Base-by-base conservation (phyloP, 345 rosid genomes). In the Atalantia buxifolia region DNA sequence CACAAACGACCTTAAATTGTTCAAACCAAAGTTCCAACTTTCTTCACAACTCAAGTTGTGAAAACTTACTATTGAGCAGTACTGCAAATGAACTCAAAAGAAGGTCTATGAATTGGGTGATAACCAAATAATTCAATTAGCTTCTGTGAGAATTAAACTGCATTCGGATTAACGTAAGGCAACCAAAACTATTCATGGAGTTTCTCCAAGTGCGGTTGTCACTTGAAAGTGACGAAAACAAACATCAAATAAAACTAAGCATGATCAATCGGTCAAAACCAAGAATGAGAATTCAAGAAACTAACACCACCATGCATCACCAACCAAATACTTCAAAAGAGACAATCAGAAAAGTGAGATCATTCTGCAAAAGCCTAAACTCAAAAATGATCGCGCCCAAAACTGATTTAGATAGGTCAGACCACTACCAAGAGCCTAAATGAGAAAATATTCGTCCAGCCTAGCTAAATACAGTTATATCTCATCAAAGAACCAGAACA, bases 101-200 rank as follows among this genome's bases (percentile, higher is more conserved):
- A 10, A 13, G 22, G 45, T 57, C 24, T 14, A 66, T 68, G 24
- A 33, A 9, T 8, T 21, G 6, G 9, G 33, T 57, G 27, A 59
- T 22, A 16, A 62, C 42, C 25, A 73, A 74, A 55, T 78, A 84
- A 83, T 27, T 86, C 81, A 62, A 92, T 89, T 69, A 87, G 82
- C 89, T 90, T 87, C 73, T 79, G 89, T 38, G 89, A 78, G 92
- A 72, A 75, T 55, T 72, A 36, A 45, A 73, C 65, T 76, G 81
- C 85, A 76, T 90, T 85, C 73, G 72, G 61, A 57, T 81, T 86
- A 72, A 82, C 81, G 92, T 59, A 94, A 81, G 7, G 92, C 95
- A 40, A 90, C 92, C 86, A 94, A 84, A 85, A 96, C 84, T 50
- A 95, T 89, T 31, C 83, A 88, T 95, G 94, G 90, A 69, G 93